Evolutionary conservation across 768 basidiomycete genomes (phyloP), one percentile per base, ranked within the genome.

Genomic region (Calocera cornea): DNA sequence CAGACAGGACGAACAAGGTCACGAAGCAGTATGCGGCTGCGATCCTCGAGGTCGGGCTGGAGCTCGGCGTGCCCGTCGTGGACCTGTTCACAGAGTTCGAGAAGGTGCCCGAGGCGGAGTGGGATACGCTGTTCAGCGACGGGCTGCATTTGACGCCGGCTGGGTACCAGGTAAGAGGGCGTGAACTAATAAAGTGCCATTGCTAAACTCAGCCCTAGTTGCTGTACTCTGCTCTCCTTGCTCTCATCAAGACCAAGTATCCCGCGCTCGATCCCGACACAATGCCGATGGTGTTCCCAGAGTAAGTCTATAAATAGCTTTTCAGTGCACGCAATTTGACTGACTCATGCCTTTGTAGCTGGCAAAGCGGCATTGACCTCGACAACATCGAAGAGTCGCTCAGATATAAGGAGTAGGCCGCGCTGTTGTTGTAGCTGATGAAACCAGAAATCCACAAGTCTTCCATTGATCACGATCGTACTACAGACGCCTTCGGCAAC

Each of bases 31-130:
- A 95, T 74, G 90, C 90, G 2, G 80, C 86, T 64, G 88, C 85
- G 24, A 89, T 87, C 64, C 79, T 78, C 67, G 81, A 83, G 41
- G 83, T 90, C 2, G 92, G 83, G 1, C 72, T 71, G 66, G 79
- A 81, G 67, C 79, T 83, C 67, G 74, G 76, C 1, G 81, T 94
- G 1, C 81, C 84, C 0, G 81, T 87, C 12, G 83, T 88, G 0
- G 92, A 97, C 76, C 70, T 95, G n/a, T 91, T 86, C 80, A 80
- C 86, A 19, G 85, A 81, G 7, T 85, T 87, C n/a, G 76, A 82
- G 69, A 78, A 84, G 8, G 27, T 60, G 19, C 54, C 54, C 27
- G 85, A 87, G 73, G 74, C 76, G 31, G 78, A 77, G 1, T 76
- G 90, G 64, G 78, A 77, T 31, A 76, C 72, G 49, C 87, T 82